Evolutionary conservation across 2,329 filamentous ascomycete genomes (phyloP).

Genomic region (Stylonectria norvegica): DNA sequence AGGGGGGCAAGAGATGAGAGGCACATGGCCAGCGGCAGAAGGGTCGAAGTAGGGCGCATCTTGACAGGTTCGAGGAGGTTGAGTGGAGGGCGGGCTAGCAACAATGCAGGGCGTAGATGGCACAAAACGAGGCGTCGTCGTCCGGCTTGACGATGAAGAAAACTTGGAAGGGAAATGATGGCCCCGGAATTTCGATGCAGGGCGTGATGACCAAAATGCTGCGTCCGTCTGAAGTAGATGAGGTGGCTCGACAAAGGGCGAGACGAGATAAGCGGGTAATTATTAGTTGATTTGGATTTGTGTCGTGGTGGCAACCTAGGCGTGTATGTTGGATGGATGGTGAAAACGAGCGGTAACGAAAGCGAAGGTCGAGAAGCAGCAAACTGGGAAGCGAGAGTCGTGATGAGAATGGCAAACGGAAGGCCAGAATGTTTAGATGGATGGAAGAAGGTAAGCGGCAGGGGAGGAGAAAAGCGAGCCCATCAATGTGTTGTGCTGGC

Average conservation of each 20-base stretch:
- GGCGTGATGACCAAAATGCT: constrained; percentile 8
- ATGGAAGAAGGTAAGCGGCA: constrained; percentile 6
- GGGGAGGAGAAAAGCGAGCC: constrained; percentile 4
- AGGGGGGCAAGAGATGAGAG: constrained; percentile 49
- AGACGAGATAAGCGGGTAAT: constrained; percentile 8
- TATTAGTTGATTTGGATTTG: no score
- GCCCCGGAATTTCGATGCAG: neutral
- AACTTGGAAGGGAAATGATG: constrained; percentile 2
- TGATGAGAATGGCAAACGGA: no score
- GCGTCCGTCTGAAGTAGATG: neutral
- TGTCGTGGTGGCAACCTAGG: no score
- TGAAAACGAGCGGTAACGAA: neutral
- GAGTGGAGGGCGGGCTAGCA: neutral
- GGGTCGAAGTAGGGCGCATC: constrained; percentile 49
- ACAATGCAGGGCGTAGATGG: neutral
- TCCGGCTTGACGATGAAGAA: constrained; percentile 5
- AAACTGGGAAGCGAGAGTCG: constrained; percentile 12
- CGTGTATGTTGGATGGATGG: no score
- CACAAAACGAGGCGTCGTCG: neutral
- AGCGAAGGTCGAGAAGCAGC: neutral
- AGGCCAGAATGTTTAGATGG: no score
- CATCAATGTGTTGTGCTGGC: no score
- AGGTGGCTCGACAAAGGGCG: constrained; percentile 7
- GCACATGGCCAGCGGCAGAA: constrained; percentile 48
- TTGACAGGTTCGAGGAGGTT: constrained; percentile 12